Base-by-base conservation (phyloP, 352 stramenopile genomes). In the Paralagenidium karlingii region DNA sequence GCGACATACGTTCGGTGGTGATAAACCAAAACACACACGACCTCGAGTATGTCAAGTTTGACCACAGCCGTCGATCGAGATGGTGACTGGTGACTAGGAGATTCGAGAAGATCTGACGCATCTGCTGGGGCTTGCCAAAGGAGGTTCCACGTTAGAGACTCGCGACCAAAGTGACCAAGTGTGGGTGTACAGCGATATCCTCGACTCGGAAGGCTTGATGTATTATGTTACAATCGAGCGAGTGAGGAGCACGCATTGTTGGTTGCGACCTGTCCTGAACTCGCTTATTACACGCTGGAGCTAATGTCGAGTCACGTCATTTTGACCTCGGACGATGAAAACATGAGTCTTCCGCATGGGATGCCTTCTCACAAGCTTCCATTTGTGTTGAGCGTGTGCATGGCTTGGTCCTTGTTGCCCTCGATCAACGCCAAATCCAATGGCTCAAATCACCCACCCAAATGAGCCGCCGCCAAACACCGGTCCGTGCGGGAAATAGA, bases 111-210 rank as follows among this genome's bases (percentile, higher is more conserved):
- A 73, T 40, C 39, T 73, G 9, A 50, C 53, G 39, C 38, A 33
- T 0, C 25, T 73, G 26, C 18, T 58, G 11, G 24, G 40, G 15
- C 10, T 53, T 8, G 24, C 22, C 10, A 13, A 38, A 2, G 54
- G 61, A n/a, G 34, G 48, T 13, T 61, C 64, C 18, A 53, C 34
- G 55, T 48, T 63, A 16, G 56, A 59, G 24, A 63, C 50, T 21
- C 49, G 36, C 5, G 59, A 44, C 24, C 47, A 53, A 8, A 54
- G 69, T 45, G 73, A 91, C 38, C 43, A 58, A 15, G 71, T 68
- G n/a, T 92, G 70, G 74, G 58, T 69, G 16, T 74, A 48, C 45
- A 47, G 38, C 18, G 65, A 64, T 16, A 49, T 74, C 12, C 63
- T 84, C n/a, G 56, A 92, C 45, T 64, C 89, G 40, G 45, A 40